Conservation (phyloP, 495 filamentous ascomycete genomes). For the Chaetomidium leptoderma region DNA sequence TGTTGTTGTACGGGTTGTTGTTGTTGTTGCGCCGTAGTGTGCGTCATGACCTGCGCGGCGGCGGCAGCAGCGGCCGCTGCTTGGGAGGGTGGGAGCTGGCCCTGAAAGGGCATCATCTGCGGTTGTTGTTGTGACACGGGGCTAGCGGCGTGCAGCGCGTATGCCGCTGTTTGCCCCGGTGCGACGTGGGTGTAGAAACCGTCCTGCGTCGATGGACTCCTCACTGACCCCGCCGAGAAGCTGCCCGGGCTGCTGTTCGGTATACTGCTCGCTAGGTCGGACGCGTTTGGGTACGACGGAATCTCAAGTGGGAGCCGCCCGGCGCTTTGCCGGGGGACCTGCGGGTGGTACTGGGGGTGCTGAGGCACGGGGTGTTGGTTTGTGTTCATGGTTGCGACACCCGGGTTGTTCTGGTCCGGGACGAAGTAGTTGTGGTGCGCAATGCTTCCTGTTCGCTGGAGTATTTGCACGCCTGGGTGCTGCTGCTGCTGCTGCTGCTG, state of each 20-base stretch:
- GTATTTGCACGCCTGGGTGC: slow-evolving; percentile 32
- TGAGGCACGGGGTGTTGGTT: slow-evolving; percentile 30
- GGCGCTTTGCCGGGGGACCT: slow-evolving; percentile 42
- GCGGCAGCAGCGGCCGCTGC: neutral
- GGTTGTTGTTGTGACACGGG: slow-evolving; percentile 34
- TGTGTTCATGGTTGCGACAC: slow-evolving; percentile 51
- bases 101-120: slow-evolving; percentile 21
- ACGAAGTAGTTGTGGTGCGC: slow-evolving; percentile 47
- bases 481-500: slow-evolving; percentile 33
- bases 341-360: slow-evolving; percentile 38
- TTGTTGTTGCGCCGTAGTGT: neutral
- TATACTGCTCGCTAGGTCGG: slow-evolving; percentile 35
- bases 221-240: slow-evolving; percentile 44
- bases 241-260: slow-evolving; percentile 47
- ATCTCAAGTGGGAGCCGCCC: slow-evolving; percentile 43
- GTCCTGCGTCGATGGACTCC: slow-evolving; percentile 43
- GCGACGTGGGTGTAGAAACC: slow-evolving; percentile 46
- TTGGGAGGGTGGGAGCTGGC: slow-evolving; percentile 23
- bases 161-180: slow-evolving; percentile 36
- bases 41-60: neutral
- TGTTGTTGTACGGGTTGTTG: slow-evolving; percentile 21
- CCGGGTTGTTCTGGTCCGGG: slow-evolving; percentile 49
- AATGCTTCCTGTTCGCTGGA: slow-evolving; percentile 39
- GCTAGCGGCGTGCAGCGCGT: slow-evolving; percentile 38
- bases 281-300: slow-evolving; percentile 34